phyloP scores from a whole-genome alignment of 371 early-diverging fungal genomes.

The Amoeboaphelidium occidentale region DNA sequence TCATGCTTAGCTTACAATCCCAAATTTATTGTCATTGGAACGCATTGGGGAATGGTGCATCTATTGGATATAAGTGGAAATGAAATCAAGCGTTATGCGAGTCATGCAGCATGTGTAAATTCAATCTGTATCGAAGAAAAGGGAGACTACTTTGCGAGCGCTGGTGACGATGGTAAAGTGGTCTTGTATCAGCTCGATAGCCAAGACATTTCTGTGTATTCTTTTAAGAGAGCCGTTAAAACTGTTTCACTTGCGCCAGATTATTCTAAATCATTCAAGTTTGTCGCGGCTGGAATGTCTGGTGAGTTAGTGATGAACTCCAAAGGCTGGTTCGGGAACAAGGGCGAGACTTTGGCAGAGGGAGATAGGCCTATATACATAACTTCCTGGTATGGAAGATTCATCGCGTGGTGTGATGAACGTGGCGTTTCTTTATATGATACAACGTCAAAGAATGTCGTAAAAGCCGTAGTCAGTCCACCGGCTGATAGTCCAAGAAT shows the following conservation, averaged over 20 bases:
- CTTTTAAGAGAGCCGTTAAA: constrained; percentile 65
- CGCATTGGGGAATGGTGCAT: constrained; percentile 73
- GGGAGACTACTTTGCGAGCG: constrained; percentile 72
- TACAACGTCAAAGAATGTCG: constrained; percentile 30
- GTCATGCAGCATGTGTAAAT: constrained; percentile 52
- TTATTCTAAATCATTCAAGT: constrained; percentile 43
- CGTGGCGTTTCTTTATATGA: constrained; percentile 64
- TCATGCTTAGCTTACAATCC: too few species aligned
- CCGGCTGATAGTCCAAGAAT: constrained; percentile 50
- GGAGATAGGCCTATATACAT: constrained; percentile 70
- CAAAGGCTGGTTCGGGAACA: constrained; percentile 22
- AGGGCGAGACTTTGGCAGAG: constrained; percentile 43
- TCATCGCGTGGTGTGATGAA: constrained; percentile 44
- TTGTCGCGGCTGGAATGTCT: constrained; percentile 72
- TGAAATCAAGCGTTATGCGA: constrained; percentile 37
- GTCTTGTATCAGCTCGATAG: constrained; percentile 43
- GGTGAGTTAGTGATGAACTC: constrained; percentile 19
- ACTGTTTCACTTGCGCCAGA: constrained; percentile 67
- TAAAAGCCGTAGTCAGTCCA: constrained; percentile 60
- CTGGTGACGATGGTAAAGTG: constrained; percentile 77
- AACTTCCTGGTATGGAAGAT: constrained; percentile 49
- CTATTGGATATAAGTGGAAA: constrained; percentile 81
- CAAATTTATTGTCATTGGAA: too few species aligned
- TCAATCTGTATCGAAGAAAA: constrained; percentile 50
- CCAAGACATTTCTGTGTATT: constrained; percentile 27